phyloP scores from a whole-genome alignment of 345 rosid genomes.

The Eucalyptus victrix region DNA sequence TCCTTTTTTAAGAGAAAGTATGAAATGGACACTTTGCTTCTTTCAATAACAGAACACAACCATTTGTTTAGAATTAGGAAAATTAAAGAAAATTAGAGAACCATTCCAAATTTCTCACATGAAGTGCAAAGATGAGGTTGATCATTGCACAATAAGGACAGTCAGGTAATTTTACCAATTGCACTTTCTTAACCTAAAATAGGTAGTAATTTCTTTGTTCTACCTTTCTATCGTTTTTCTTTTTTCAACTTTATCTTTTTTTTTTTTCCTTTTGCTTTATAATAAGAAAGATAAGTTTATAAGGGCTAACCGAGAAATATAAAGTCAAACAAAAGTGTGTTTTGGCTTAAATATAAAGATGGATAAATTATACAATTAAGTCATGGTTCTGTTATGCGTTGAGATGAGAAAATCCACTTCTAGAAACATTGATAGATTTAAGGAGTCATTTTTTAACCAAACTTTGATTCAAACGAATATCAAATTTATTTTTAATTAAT shows the following conservation, averaged over 20 bases:
- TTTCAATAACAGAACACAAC: not conserved
- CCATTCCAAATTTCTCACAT: not conserved
- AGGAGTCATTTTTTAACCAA: not conserved
- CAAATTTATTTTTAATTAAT: not conserved
- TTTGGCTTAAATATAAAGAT: not conserved
- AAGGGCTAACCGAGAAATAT: not conserved
- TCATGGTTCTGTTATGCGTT: rapidly evolving
- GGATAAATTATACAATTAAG: too few relatives aligned
- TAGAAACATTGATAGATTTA: too few relatives aligned
- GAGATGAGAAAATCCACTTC: too few relatives aligned
- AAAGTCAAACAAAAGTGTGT: not conserved
- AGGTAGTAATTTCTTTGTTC: not conserved
- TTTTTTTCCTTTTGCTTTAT: not conserved
- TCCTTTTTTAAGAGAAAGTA: not conserved
- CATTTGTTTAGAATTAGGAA: not conserved
- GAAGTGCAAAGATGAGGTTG: not conserved
- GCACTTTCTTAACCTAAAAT: too few relatives aligned
- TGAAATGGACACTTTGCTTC: not conserved
- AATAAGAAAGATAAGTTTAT: too few relatives aligned
- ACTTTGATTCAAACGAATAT: not conserved
- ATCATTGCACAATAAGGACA: not conserved
- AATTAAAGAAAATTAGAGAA: not conserved
- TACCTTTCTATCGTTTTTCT: not conserved
- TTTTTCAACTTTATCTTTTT: too few relatives aligned
- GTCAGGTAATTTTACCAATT: not conserved